Evolutionary conservation across 2,329 filamentous ascomycete species (phyloP), one percentile per base, ranked within the genome.

Genomic region (Pseudogymnoascus sp.): DNA sequence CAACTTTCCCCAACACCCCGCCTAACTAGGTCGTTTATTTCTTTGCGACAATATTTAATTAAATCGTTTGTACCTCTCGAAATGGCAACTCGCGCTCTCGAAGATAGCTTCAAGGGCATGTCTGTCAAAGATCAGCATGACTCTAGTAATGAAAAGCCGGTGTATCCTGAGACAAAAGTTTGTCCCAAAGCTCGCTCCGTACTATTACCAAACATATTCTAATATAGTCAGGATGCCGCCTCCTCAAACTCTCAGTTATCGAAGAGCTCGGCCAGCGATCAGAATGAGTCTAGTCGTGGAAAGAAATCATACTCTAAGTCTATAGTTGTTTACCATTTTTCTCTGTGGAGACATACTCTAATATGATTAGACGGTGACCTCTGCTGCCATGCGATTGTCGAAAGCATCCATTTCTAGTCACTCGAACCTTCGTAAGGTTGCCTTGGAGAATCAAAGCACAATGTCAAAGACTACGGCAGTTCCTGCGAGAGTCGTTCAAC

Each of bases 381-480:
- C 36, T 38, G 36, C 36, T 14, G 36, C 36, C n/a, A 18, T 39
- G 3, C 37, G 37, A 11, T 39, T 39, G 37, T 39, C 37, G 15
- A 39, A 39, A 39, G 15, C 8, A 39, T 39, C 37, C n/a, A 18
- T 39, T 39, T 18, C 37, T 39, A 39, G 11, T 7, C 37, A 18
- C 37, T 39, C 37, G 15, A 39, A 39, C 37, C 37, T 39, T 18
- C 37, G 37, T 15, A 39, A 39, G 37, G 37, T 39, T 39, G 37
- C 37, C 37, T 39, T 39, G n/a, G 37, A 39, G 37, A 39, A 39
- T 39, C 37, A 15, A 39, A 39, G 15, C 37, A 39, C 37, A 4
- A 85, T 83, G 73, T 80, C 82, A 68, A 78, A 83, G 68, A 78
- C 86, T 47, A 82, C 88, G 47, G 85, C 85, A 9, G 77, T 90